phyloP scores from a whole-genome alignment of 495 filamentous ascomycete genomes.

The Podospora pseudoanserina region DNA sequence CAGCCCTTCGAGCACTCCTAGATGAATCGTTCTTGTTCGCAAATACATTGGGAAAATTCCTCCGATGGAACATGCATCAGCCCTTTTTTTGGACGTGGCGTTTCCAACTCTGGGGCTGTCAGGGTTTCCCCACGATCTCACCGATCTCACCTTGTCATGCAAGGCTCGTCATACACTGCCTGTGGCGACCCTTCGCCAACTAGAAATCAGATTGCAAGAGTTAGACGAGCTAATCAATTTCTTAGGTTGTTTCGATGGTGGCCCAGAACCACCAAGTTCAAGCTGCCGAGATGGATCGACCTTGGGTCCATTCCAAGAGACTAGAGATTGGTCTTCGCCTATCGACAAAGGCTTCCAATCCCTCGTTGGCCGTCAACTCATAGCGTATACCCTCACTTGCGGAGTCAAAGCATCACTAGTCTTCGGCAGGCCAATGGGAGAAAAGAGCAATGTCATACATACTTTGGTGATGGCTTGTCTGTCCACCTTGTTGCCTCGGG shows the following conservation, averaged over 20 bases:
- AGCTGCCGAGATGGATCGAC: neutral
- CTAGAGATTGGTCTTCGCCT: neutral
- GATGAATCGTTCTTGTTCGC: neutral
- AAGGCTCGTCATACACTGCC: constrained; percentile 12
- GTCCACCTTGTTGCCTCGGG: constrained; percentile 13
- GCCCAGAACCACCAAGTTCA: neutral
- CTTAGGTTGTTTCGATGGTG: neutral
- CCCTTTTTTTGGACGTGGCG: neutral
- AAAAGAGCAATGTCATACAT: constrained; percentile 26
- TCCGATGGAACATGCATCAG: neutral
- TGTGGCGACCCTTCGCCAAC: neutral
- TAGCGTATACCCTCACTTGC: neutral
- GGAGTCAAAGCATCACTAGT: neutral
- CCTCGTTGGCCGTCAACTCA: neutral
- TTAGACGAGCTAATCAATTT: neutral
- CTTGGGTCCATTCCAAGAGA: neutral
- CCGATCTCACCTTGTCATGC: constrained; percentile 9
- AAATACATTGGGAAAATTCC: neutral
- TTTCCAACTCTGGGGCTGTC: neutral
- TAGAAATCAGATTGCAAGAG: neutral
- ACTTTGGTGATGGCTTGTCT: constrained; percentile 19
- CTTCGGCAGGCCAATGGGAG: constrained; percentile 25
- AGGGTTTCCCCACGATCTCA: constrained; percentile 31
- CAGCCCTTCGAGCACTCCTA: neutral
- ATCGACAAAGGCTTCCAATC: neutral